A percentile compares a stretch with the other conserved stretches of the same genome.
Evolutionary conservation across 1,284 basidiomycete genomes (phyloP).

Genomic region (Boletus smithii): DNA sequence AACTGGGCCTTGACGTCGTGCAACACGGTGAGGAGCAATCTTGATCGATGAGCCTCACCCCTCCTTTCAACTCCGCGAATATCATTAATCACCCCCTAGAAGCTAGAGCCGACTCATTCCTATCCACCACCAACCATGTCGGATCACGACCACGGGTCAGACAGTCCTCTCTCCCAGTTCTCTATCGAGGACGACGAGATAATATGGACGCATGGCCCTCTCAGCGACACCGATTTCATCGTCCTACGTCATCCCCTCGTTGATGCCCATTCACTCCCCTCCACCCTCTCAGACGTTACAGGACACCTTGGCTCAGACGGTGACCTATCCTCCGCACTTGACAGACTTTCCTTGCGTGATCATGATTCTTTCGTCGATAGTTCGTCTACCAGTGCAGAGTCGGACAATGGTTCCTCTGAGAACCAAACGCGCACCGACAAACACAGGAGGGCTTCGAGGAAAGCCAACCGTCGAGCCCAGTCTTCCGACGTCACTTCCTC

Average conservation of each 20-base stretch:
- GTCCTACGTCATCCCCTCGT: conserved; percentile 25
- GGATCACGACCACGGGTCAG: conserved; percentile 7
- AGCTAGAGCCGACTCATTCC: not conserved
- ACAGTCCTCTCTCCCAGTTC: conserved; percentile 12
- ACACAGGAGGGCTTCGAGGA: conserved; percentile 1
- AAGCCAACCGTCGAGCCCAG: not conserved
- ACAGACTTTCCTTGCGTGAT: conserved; percentile 16
- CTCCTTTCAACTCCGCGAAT: conserved; percentile 26
- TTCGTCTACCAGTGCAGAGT: conserved; percentile 9
- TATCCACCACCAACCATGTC: conserved; percentile 20
- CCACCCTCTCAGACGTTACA: conserved; percentile 12
- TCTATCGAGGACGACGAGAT: conserved; percentile 27
- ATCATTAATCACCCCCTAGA: conserved; percentile 1
- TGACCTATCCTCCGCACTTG: conserved; percentile 13
- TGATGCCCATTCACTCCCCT: conserved; percentile 15
- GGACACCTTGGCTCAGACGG: conserved; percentile 11
- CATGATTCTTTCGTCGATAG: conserved; percentile 5
- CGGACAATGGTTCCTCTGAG: conserved; percentile 2
- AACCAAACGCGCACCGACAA: not conserved
- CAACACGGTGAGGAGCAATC: conserved; percentile 11
- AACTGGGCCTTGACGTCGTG: conserved; percentile 1
- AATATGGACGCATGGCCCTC: conserved; percentile 20
- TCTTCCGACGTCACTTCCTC: conserved; percentile 5
- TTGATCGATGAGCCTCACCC: conserved; percentile 5
- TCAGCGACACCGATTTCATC: conserved; percentile 29